These are phyloP conservation scores for Phytophthora cactorum DNA, from an alignment of 352 stramenopile species.

Conservation along the genomic window DNA sequence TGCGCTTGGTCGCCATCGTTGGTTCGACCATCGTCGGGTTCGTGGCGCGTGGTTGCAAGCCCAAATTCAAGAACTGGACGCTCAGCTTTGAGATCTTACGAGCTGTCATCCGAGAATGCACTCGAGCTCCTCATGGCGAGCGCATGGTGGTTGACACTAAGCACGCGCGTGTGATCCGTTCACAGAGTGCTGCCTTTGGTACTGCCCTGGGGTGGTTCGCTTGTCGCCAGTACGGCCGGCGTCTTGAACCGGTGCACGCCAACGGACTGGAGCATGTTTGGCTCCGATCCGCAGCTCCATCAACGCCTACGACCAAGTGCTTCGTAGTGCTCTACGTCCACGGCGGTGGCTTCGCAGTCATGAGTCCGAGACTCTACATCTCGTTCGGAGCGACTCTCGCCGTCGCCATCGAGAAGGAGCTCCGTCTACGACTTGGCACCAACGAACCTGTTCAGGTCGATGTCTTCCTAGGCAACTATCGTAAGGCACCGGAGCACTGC, in stretches of 20 bases:
- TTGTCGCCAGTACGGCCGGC: constrained; percentile 29
- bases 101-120: constrained; percentile 35
- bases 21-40: constrained; percentile 27
- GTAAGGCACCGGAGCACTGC: constrained; percentile 49
- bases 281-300: constrained; percentile 28
- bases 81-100: constrained; percentile 48
- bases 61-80: constrained; percentile 54
- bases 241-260: constrained; percentile 32
- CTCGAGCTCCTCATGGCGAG: constrained; percentile 31
- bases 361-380: constrained; percentile 52
- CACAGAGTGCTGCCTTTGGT: constrained; percentile 37
- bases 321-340: constrained; percentile 64
- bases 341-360: constrained; percentile 55
- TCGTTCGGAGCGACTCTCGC: constrained; percentile 35
- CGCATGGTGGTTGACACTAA: constrained; percentile 35
- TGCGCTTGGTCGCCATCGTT: constrained; percentile 21
- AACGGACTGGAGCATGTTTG: constrained; percentile 52
- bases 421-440: constrained; percentile 8
- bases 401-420: constrained; percentile 31
- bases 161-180: constrained; percentile 42
- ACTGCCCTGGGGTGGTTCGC: constrained; percentile 36
- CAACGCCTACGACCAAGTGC: constrained; percentile 18
- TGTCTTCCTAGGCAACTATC: constrained; percentile 55
- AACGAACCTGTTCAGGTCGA: constrained; percentile 32
- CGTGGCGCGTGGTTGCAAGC: constrained; percentile 35